These are phyloP conservation scores for Ascomycota sp. DNA, from an alignment of 2,329 filamentous ascomycete species.

Conservation along the genomic window DNA sequence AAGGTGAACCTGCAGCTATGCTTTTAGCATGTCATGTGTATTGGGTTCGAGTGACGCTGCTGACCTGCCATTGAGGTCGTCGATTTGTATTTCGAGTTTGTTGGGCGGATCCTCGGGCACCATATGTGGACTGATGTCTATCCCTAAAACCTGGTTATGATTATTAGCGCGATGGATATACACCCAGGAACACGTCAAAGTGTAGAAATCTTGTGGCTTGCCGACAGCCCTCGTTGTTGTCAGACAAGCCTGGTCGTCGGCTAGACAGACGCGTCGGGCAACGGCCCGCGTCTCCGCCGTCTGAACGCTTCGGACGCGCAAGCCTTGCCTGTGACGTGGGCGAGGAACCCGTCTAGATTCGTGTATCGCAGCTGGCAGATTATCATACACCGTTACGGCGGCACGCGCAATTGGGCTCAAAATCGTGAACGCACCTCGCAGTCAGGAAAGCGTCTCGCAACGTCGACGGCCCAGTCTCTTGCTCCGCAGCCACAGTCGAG, in stretches of 20 bases:
- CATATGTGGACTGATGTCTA: constrained; percentile 54
- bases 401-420: background rate
- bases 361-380: no score
- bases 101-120: constrained; percentile 40
- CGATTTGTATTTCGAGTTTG: constrained; percentile 52
- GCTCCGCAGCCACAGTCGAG: constrained; percentile 56
- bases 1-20: constrained; percentile 37
- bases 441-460: constrained; percentile 40
- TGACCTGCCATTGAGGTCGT: constrained; percentile 48
- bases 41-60: constrained; percentile 2
- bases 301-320: no score
- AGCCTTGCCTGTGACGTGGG: no score
- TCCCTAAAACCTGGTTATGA: constrained; percentile 39
- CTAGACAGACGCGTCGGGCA: no score
- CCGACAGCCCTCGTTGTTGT: no score
- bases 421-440: constrained; percentile 33
- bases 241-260: background rate
- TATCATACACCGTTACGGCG: background rate
- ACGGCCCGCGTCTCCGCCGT: no score
- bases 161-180: background rate
- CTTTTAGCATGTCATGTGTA: background rate
- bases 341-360: no score
- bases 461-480: constrained; percentile 50
- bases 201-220: no score
- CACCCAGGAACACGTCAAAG: no score